These are phyloP conservation scores for Hysterium pulicare DNA, from an alignment of 2,329 filamentous ascomycete genomes.

Conservation along the genomic window DNA sequence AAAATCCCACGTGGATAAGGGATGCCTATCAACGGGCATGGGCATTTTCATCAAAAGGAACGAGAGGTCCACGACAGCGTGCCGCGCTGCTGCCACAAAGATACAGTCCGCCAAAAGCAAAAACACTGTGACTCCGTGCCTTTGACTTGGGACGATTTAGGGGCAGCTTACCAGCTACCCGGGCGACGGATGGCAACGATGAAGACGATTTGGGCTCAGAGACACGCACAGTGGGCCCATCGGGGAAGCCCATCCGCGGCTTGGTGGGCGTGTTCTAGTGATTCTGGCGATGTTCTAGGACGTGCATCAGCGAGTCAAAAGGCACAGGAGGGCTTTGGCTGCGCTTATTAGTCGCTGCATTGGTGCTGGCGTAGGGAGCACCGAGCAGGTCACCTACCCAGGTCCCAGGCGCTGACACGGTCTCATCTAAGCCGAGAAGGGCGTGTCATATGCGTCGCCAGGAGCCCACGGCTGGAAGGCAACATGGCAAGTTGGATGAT, in stretches of 20 bases:
- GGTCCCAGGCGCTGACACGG: conserved; percentile 28
- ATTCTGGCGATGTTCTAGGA: conserved; percentile 24
- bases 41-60: conserved; percentile 8
- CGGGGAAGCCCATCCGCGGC: conserved; percentile 32
- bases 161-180: conserved; percentile 25
- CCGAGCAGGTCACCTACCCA: neutral
- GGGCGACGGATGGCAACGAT: conserved; percentile 23
- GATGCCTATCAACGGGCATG: conserved; percentile 8
- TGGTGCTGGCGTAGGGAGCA: conserved; percentile 5
- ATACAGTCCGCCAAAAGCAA: conserved; percentile 21
- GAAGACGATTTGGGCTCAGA: conserved; percentile 5
- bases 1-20: conserved; percentile 24
- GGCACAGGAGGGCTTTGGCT: conserved; percentile 4
- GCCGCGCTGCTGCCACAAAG: conserved; percentile 3
- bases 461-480: no score
- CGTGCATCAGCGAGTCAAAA: conserved; percentile 12
- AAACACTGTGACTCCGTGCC: conserved; percentile 12
- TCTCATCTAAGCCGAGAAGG: conserved; percentile 24
- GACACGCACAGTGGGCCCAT: conserved; percentile 22
- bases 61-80: conserved; percentile 9
- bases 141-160: conserved; percentile 11
- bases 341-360: conserved; percentile 4
- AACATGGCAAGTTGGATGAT: no score
- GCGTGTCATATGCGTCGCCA: conserved; percentile 2
- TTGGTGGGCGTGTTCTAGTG: conserved; percentile 16